Evolutionary conservation across 345 rosid species (phyloP).

Genomic region (Balakata baccata): DNA sequence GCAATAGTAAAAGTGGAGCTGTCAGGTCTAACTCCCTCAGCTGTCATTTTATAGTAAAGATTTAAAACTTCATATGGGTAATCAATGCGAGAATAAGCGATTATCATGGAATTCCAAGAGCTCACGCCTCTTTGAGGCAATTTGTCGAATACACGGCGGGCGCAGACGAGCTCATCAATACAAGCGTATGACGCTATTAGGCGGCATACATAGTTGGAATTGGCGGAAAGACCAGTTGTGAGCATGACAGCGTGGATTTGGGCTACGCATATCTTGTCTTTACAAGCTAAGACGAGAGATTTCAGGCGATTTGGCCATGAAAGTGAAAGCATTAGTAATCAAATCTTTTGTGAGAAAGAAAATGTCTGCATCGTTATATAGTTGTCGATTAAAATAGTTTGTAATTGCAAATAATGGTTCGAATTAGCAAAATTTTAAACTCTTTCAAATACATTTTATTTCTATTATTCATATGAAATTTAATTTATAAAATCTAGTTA

Average conservation of each 20-base stretch:
- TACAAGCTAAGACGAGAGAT: conserved; percentile 38
- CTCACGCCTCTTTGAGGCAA: conserved; percentile 47
- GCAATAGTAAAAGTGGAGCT: conserved; percentile 70
- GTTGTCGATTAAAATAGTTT: too few relatives aligned
- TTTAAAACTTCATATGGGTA: conserved; percentile 42
- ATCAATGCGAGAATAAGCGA: conserved; percentile 48
- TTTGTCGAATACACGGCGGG: conserved; percentile 56
- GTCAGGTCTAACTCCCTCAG: conserved; percentile 53
- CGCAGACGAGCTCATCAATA: conserved; percentile 36
- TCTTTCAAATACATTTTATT: too few relatives aligned
- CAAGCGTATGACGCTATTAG: conserved; percentile 36
- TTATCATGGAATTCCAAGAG: conserved; percentile 55
- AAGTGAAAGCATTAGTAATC: conserved; percentile 20
- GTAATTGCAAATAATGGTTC: too few relatives aligned
- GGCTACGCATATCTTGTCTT: conserved; percentile 28
- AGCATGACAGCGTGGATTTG: conserved; percentile 47
- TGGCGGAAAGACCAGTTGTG: conserved; percentile 32
- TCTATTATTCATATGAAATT: too few relatives aligned
- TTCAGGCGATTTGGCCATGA: conserved; percentile 42
- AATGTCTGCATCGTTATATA: too few relatives aligned
- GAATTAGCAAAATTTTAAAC: too few relatives aligned
- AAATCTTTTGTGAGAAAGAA: too few relatives aligned
- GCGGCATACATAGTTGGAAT: conserved; percentile 23
- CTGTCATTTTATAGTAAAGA: conserved; percentile 50
- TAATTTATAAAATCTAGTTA: too few relatives aligned